Conservation (phyloP, 2,329 filamentous ascomycete species). For the Neophaeococcomyces aloes region DNA sequence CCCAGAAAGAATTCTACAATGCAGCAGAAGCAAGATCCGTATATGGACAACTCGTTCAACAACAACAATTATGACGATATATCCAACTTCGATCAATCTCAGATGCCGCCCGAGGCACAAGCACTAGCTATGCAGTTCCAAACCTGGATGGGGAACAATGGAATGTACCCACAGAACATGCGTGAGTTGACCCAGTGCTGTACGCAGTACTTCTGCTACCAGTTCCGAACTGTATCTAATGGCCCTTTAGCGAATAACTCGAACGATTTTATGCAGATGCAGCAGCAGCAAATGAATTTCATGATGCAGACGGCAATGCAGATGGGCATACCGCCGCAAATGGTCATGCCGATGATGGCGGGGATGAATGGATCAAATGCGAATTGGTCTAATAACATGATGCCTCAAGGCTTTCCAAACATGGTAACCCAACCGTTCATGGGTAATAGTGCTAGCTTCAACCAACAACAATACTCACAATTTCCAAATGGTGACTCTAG, state of each 20-base stretch:
- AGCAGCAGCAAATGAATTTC: no score
- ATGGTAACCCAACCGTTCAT: constrained; percentile 47
- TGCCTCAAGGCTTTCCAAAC: constrained; percentile 26
- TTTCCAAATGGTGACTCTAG: constrained; percentile 54
- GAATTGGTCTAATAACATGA: constrained; percentile 2
- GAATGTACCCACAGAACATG: constrained; percentile 21
- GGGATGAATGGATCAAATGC: constrained; percentile 24
- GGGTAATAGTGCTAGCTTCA: constrained; percentile 81
- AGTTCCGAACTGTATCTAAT: not conserved
- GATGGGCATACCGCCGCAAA: constrained; percentile 2
- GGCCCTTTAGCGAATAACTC: not conserved
- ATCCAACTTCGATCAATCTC: constrained; percentile 7
- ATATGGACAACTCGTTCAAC: constrained; percentile 11
- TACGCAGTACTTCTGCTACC: not conserved
- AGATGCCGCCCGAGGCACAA: constrained; percentile 3
- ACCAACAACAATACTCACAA: constrained; percentile 32
- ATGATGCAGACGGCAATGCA: constrained; percentile 6
- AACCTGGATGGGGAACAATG: constrained; percentile 47
- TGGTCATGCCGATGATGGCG: not conserved
- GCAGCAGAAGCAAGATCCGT: constrained; percentile 3
- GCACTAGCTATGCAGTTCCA: constrained; percentile 39
- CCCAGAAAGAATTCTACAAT: constrained; percentile 1
- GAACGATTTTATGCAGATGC: not conserved
- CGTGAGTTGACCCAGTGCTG: constrained; percentile 1
- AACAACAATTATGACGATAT: constrained; percentile 7